These are phyloP conservation scores for Trichoderma sp. DNA, from an alignment of 2,329 filamentous ascomycete species.

Conservation along the genomic window DNA sequence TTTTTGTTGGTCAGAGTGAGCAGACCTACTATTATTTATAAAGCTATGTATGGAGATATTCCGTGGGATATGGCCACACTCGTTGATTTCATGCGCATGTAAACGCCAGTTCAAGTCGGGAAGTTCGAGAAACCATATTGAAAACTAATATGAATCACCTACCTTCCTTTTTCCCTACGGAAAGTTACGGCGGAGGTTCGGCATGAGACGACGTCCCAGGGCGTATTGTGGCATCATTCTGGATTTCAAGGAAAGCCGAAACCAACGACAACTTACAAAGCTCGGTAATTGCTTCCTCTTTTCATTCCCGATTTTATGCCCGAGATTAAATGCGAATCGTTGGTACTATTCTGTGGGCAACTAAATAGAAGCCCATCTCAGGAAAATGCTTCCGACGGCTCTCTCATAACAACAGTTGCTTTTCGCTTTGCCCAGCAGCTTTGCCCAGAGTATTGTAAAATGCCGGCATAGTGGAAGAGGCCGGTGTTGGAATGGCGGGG, in stretches of 20 bases:
- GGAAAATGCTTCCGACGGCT: constrained; percentile 9
- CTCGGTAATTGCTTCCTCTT: neutral
- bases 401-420: neutral
- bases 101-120: neutral
- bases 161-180: neutral
- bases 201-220: neutral
- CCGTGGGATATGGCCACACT: neutral
- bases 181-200: neutral
- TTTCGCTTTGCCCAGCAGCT: neutral
- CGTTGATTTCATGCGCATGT: neutral
- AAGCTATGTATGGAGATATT: neutral
- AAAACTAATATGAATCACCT: neutral
- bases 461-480: neutral
- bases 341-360: neutral
- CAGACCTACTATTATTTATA: neutral
- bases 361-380: neutral
- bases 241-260: neutral
- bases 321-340: neutral
- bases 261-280: neutral
- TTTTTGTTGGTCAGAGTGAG: neutral
- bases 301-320: neutral
- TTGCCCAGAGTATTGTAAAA: neutral
- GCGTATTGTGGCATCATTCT: neutral
- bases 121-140: neutral
- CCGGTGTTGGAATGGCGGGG: neutral